Base-by-base conservation (phyloP, 2,329 filamentous ascomycete species). In the Exutisphaerella laricina region DNA sequence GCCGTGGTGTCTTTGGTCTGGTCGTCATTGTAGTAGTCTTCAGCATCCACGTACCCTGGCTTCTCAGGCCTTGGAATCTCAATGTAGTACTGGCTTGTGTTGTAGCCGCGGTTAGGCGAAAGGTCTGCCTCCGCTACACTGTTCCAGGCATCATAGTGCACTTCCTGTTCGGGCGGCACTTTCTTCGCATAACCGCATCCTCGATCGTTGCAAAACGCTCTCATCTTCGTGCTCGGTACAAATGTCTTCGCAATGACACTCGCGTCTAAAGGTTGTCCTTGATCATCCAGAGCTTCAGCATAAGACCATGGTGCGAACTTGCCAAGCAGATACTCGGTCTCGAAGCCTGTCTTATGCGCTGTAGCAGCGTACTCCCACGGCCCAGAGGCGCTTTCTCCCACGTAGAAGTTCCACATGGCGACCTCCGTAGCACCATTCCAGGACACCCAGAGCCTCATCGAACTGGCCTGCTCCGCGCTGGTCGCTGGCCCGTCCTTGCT, bases 381-480 rank as follows among this genome's bases (percentile, higher is more conserved):
- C 10, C 65, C 66, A 12, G 55, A 51, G 0, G 59, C 53, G 13
- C 59, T 62, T 2, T 62, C 55, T 2, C 61, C 54, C 3, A 66
- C 67, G 54, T 70, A 75, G 52, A 78, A 76, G 18, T 68, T 64
- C 78, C 77, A 74, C 4, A 55, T 59, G 14, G 47, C 47, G n/a
- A 73, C 62, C 36, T 73, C 70, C 1, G 71, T 74, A 0, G 70
- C 70, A 9, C 71, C 71, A 48, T 74, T 74, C 71, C 71, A 74
- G 4, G 71, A 77, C 2, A 77, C 74, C 57, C 74, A 80, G n/a
- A 70, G 58, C 6, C 65, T 61, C 46, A 59, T 66, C 0, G 33
- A 35, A 6, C n/a, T 20, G 8, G 33, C n/a, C 33, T 21, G n/a
- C 9, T 13, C 8, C 56, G 61, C 16, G 50, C 50, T 48, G 13